Evolutionary conservation across 1,284 basidiomycete species (phyloP).

Genomic region (Marasmius tenuissimus): DNA sequence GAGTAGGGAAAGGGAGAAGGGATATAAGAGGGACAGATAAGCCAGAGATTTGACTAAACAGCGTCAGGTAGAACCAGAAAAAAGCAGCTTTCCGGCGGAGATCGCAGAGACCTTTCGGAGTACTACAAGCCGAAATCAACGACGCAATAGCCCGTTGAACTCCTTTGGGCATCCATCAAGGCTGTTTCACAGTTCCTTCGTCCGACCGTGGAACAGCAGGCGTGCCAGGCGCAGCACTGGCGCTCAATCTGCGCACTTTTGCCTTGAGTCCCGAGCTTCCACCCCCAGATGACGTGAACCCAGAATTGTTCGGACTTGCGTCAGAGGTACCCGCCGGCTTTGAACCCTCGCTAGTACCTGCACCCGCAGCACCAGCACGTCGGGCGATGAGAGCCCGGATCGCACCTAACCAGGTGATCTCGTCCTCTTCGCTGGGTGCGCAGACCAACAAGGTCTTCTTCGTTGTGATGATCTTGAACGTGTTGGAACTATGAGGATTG

Average conservation of each 20-base stretch:
- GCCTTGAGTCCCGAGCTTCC: slow-evolving; percentile 33
- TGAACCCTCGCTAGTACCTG: slow-evolving; percentile 32
- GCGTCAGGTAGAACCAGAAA: too few species aligned
- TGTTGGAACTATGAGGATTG: slow-evolving; percentile 46
- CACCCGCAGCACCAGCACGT: slow-evolving; percentile 35
- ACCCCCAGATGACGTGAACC: slow-evolving; percentile 13
- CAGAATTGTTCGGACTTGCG: slow-evolving; percentile 20
- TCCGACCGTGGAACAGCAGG: slow-evolving; percentile 18
- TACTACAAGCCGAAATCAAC: too few species aligned
- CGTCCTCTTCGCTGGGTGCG: slow-evolving; percentile 96
- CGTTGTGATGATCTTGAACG: slow-evolving; percentile 96
- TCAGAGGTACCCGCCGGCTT: slow-evolving; percentile 24
- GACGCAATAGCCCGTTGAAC: too few species aligned
- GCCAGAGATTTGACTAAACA: too few species aligned
- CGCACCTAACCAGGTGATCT: slow-evolving; percentile 97
- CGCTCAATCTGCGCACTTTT: slow-evolving; percentile 45
- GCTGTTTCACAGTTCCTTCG: slow-evolving; percentile 9
- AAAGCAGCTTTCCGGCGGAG: too few species aligned
- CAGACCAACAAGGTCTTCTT: slow-evolving; percentile 89
- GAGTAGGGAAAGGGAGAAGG: background rate
- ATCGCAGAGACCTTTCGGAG: too few species aligned
- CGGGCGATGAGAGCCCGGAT: slow-evolving; percentile 87
- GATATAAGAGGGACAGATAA: too few species aligned
- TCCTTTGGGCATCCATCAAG: background rate
- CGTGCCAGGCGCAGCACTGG: slow-evolving; percentile 28